phyloP scores from a whole-genome alignment of 1,139 yeast genomes.

The Pichia kudriavzevii region DNA sequence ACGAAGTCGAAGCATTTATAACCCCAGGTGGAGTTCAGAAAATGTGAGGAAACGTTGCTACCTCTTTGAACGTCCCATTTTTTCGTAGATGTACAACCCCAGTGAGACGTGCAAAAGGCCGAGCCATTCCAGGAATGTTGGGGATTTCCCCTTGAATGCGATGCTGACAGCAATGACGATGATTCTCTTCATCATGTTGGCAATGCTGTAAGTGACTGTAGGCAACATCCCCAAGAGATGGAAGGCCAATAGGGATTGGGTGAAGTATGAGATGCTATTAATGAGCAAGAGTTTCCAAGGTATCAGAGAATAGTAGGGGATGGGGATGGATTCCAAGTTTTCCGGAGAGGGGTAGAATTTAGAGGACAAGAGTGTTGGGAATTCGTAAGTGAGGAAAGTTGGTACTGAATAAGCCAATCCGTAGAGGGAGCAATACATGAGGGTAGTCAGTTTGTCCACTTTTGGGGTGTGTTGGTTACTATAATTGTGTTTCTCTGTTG shows the following conservation, averaged over 20 bases:
- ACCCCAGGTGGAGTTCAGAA: neutral
- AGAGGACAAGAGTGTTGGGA: constrained; percentile 22
- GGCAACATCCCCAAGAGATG: constrained; percentile 77
- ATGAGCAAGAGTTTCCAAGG: constrained; percentile 32
- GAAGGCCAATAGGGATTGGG: constrained; percentile 81
- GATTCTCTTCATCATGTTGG: constrained; percentile 79
- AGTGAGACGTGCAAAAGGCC: constrained; percentile 45
- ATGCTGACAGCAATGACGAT: constrained; percentile 81
- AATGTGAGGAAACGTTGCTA: neutral
- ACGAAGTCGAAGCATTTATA: neutral
- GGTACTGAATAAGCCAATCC: constrained; percentile 78
- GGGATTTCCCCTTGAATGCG: constrained; percentile 57
- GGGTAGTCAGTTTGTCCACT: constrained; percentile 67
- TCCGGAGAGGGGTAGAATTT: constrained; percentile 19
- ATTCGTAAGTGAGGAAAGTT: constrained; percentile 63
- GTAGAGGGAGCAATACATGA: constrained; percentile 72
- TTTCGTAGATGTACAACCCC: constrained; percentile 52
- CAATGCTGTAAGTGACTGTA: constrained; percentile 86
- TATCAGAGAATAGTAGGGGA: constrained; percentile 18
- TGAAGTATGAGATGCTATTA: constrained; percentile 72
- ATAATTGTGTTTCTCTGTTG: neutral
- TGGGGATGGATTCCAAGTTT: constrained; percentile 6
- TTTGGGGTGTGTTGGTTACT: neutral
- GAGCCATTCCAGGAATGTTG: constrained; percentile 49
- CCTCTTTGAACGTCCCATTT: constrained; percentile 48